Percentiles rank a stretch among this genome's conserved stretches.
phyloP scores from a whole-genome alignment of 2,329 filamentous ascomycete genomes.

The Onygenales sp. region DNA sequence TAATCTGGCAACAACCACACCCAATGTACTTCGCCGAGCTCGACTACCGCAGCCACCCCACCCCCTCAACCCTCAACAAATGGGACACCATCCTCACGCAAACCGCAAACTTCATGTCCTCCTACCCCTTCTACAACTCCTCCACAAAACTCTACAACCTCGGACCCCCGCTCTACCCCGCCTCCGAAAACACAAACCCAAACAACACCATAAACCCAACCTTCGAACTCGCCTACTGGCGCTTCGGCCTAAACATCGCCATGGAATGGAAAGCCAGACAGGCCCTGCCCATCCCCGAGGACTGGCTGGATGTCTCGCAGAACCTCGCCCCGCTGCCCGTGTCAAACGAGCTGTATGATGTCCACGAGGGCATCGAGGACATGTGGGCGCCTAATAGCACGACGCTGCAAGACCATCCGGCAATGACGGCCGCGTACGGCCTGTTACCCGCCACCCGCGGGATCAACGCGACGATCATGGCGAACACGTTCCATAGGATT shows the following conservation, averaged over 20 bases:
- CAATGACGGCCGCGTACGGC: constrained; percentile 37
- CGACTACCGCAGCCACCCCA: constrained; percentile 41
- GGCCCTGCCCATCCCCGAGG: constrained; percentile 30
- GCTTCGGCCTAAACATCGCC: constrained; percentile 49
- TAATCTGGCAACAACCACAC: constrained; percentile 57
- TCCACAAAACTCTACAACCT: constrained; percentile 45
- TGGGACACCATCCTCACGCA: constrained; percentile 46
- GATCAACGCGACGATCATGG: constrained; percentile 28
- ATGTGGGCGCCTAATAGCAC: constrained; percentile 30
- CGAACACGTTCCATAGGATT: constrained; percentile 32
- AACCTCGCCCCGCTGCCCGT: constrained; percentile 46
- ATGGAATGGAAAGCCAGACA: constrained; percentile 44
- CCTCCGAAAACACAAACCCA: constrained; percentile 50
- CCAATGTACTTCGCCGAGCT: constrained; percentile 51
- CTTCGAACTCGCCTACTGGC: constrained; percentile 53
- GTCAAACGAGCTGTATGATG: constrained; percentile 41
- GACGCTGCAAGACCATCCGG: constrained; percentile 35
- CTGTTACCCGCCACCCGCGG: constrained; percentile 33
- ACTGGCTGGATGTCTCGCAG: constrained; percentile 42
- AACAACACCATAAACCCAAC: constrained; percentile 49
- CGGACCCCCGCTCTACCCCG: constrained; percentile 43
- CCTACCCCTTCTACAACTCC: constrained; percentile 46
- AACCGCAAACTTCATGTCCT: constrained; percentile 51
- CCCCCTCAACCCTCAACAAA: constrained; percentile 34
- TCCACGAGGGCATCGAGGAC: constrained; percentile 44